Conservation (phyloP, 805 yeast species). For the Kodamaea kakaduensis region DNA sequence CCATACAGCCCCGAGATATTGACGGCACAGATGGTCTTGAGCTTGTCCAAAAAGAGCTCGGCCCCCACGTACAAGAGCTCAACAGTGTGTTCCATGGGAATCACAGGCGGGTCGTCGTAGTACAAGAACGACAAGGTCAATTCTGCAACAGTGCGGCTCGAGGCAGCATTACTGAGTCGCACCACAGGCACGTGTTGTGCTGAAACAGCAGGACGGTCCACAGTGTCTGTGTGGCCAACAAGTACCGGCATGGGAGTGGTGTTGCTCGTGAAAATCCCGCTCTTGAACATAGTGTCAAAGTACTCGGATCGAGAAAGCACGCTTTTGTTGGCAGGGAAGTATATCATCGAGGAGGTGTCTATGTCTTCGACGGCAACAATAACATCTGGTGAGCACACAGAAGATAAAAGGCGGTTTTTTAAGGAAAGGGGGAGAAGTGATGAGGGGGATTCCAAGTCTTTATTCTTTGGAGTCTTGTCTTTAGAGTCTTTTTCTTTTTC, state of each 20-base stretch:
- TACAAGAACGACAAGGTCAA: slow-evolving; percentile 53
- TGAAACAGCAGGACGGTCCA: slow-evolving; percentile 2
- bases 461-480: too few relatives aligned
- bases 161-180: slow-evolving; percentile 4
- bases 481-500: slow-evolving; percentile 20
- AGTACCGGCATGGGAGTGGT: slow-evolving; percentile 16
- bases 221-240: slow-evolving; percentile 9
- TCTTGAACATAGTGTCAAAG: slow-evolving; percentile 58
- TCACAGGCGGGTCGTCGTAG: slow-evolving; percentile 48
- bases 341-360: slow-evolving; percentile 23
- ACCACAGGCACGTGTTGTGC: slow-evolving; percentile 4
- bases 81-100: slow-evolving; percentile 48
- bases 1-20: slow-evolving; percentile 33
- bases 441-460: slow-evolving; percentile 5
- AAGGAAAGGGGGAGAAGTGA: too few relatives aligned
- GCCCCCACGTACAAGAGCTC: slow-evolving; percentile 61
- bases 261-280: slow-evolving; percentile 28
- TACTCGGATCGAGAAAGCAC: slow-evolving; percentile 60
- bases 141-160: slow-evolving; percentile 32
- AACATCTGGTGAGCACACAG: slow-evolving; percentile 43
- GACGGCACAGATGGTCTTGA: slow-evolving; percentile 62
- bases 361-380: slow-evolving; percentile 34
- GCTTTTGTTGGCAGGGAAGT: slow-evolving; percentile 63
- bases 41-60: slow-evolving; percentile 52
- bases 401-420: slow-evolving; percentile 16